These are phyloP conservation scores for Lobosporangium transversale DNA, from an alignment of 192 early-diverging fungal genomes.

Conservation along the genomic window DNA sequence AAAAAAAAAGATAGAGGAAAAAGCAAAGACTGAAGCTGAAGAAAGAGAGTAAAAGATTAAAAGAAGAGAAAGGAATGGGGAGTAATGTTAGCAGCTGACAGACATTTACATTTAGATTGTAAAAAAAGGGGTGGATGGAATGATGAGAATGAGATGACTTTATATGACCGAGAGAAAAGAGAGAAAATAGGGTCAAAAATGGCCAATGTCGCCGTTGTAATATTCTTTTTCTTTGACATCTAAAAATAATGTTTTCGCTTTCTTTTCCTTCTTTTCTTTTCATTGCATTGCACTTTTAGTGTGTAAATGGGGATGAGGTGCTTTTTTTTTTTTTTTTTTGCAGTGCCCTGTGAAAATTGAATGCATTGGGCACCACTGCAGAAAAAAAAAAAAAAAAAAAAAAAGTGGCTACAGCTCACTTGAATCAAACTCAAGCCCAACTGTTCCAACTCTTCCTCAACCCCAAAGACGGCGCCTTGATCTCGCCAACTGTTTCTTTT, in stretches of 20 bases:
- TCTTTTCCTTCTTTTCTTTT: neutral
- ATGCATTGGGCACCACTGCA: no score
- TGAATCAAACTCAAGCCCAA: no score
- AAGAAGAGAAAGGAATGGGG: neutral
- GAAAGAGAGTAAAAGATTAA: neutral
- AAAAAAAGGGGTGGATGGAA: no score
- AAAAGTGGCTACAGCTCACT: no score
- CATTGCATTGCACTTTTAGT: neutral
- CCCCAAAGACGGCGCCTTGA: no score
- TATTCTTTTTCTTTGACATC: neutral
- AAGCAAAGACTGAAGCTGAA: neutral
- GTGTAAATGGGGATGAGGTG: no score
- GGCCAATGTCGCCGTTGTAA: neutral
- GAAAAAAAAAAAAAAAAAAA: no score
- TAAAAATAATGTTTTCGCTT: neutral
- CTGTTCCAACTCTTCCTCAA: no score
- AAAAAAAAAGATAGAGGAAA: neutral
- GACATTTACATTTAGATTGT: no score
- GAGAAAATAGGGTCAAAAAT: neutral
- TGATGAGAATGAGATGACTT: neutral
- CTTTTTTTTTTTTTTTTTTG: no score
- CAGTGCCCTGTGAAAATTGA: no score
- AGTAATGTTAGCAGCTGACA: neutral
- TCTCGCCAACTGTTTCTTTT: no score
- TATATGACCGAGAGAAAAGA: neutral